Base-by-base conservation (phyloP, 306 rosid genomes). In the Phaseolus lunatus region DNA sequence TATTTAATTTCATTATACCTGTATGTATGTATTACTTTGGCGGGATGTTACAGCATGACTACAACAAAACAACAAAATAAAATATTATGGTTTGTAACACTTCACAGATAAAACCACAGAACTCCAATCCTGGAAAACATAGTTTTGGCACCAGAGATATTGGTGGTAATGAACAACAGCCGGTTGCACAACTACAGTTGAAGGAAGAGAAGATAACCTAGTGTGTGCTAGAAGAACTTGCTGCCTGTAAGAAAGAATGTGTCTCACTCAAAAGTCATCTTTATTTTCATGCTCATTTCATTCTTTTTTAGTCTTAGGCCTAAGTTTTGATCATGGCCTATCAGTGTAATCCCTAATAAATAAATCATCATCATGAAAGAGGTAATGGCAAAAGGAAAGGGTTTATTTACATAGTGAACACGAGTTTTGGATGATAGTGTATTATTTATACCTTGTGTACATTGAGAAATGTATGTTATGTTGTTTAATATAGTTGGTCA, bases 161-260 rank as follows among this genome's bases (percentile, higher is more conserved):
- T 3, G 74, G 80, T 7, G 57, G 75, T 74, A 88, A 82, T 10
- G 84, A 80, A 26, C 91, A 83, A 61, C 90, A 84, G 74, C 86
- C 83, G 8, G 80, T 87, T 24, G 92, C 90, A 3, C 83, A 84
- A 13, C 84, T 89, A 39, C 83, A 81, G 78, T 77, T 93, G 44
- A 93, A 93, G 86, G 92, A 91, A 86, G 93, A 93, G 68, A 92
- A 87, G 68, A 82, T 85, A 68, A 81, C 89, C 27, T 89, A 88
- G 80, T 27, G n/a, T 20, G 54, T 53, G 52, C 78, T n/a, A 33
- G 73, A 63, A 56, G 70, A 62, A 33, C 67, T 33, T 61, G 20
- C 49, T 77, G 35, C n/a, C 9, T 19, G 35, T 20, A 15, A 53
- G 84, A 75, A 56, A 52, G 75, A 84, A 56, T 52, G n/a, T n/a